phyloP scores from a whole-genome alignment of 805 yeast species.

The Candida berthetii region DNA sequence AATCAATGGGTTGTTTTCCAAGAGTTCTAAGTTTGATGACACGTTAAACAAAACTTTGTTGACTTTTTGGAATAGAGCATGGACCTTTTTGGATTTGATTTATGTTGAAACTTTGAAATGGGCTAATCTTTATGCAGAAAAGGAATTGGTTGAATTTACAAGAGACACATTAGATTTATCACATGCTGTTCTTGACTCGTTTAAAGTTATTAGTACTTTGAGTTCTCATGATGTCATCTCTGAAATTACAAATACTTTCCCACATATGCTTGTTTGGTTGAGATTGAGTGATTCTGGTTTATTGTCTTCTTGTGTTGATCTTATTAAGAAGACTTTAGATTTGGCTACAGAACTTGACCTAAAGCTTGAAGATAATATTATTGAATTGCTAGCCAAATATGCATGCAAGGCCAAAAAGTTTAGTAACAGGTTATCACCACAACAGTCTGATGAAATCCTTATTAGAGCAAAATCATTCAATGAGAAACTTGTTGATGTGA shows the following conservation, averaged over 20 bases:
- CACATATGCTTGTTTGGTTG: conserved; percentile 71
- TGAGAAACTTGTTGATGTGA: conserved; percentile 43
- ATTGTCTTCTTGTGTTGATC: conserved; percentile 62
- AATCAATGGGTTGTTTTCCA: conserved; percentile 46
- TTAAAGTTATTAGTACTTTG: conserved; percentile 36
- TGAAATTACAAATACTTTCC: conserved; percentile 56
- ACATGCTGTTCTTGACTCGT: conserved; percentile 59
- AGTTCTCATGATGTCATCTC: conserved; percentile 27
- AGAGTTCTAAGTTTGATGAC: conserved; percentile 18
- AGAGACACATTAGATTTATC: conserved; percentile 82
- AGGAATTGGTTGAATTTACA: conserved; percentile 69
- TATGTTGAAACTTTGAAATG: conserved; percentile 65
- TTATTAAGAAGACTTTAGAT: conserved; percentile 62
- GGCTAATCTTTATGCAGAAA: conserved; percentile 59
- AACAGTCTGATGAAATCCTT: conserved; percentile 60
- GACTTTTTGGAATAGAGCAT: conserved; percentile 60
- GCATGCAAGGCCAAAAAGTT: conserved; percentile 61
- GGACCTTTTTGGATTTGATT: conserved; percentile 69
- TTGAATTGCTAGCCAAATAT: conserved; percentile 52
- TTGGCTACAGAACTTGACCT: conserved; percentile 51
- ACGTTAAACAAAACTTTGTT: conserved; percentile 23
- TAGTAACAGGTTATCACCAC: conserved; percentile 62
- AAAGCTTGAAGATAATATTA: conserved; percentile 43
- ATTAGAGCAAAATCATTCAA: conserved; percentile 55
- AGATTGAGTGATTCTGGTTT: conserved; percentile 76